Base-by-base conservation (phyloP, 768 basidiomycete genomes). In the Rhodosporidiobolus odoratus region DNA sequence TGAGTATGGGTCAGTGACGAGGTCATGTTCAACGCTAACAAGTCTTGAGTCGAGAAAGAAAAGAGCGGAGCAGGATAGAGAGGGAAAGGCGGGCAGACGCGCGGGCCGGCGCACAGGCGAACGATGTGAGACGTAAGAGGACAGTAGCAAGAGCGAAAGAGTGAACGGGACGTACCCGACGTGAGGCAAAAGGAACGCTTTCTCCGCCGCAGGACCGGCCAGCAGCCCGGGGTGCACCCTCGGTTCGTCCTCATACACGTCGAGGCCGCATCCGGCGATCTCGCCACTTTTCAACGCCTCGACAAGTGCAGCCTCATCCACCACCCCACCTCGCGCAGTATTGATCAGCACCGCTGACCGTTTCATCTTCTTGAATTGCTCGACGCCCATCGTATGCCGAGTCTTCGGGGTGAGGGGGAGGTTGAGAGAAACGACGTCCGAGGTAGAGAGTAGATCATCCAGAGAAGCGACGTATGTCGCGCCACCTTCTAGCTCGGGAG, bases 261-360 rank as follows among this genome's bases (percentile, higher is more conserved):
- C 76, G 6, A 77, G 57, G 6, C 76, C 76, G 38, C 66, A 72
- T 2, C 65, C 65, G 0, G 63, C 68, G 15, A 77, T 76, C 73
- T 77, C 63, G 5, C 91, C 91, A 74, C 88, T 88, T 77, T 91
- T 87, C 61, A 97, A 79, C 32, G 92, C 92, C 37, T 84, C 84
- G 70, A 95, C 89, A 82, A 97, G 82, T 7, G 91, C 93, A 10
- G 85, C 86, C 80, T 95, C 91, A 72, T 95, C 90, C 41, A 96
- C 84, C 34, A 95, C 86, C 77, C 89, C 93, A 17, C 93, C 93
- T n/a, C 93, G 47, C 34, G 74, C 77, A n/a, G 77, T 77, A 48
- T 77, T 77, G 67, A 77, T 59, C 41, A 77, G 34, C 21, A 74
- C 37, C 8, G 72, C 73, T 10, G 50, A 45, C n/a, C 60, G 27